Base-by-base conservation (phyloP, 306 rosid genomes). In the Glycine tomentella region DNA sequence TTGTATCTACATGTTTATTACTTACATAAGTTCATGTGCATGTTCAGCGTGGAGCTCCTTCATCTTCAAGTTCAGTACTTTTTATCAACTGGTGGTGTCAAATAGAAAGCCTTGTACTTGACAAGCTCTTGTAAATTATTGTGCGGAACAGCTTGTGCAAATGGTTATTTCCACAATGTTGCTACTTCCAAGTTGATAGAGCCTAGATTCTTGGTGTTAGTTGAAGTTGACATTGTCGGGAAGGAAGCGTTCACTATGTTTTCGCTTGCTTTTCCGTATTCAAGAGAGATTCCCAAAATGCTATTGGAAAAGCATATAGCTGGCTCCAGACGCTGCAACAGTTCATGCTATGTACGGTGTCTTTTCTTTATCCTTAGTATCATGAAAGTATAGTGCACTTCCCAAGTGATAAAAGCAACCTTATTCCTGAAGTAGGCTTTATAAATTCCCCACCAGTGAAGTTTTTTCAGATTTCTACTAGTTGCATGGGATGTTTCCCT, bases 201-300 rank as follows among this genome's bases (percentile, higher is more conserved):
- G n/a, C 34, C 67, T 51, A 36, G 65, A 77, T 77, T 77, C 74
- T 63, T 40, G 17, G 3, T 64, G 63, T 49, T 25, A 31, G 33
- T 48, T 65, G 55, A 51, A 67, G 74, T 78, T 68, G 49, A 77
- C 81, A 63, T 76, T 63, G 51, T 58, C 48, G 34, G 9, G 11
- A 34, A 15, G 53, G 53, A 36, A 62, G 62, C 15, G 36, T 65
- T 55, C 64, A 10, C 73, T 15, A 33, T 42, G 38, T 67, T 68
- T 67, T 56, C 16, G 17, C 36, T 33, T 55, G 20, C 56, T 44
- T 53, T 55, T 62, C 31, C 52, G 55, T 63, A 25, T 36, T 36
- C 4, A 51, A 31, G 34, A 56, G 69, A 50, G 64, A 44, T 65
- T 51, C 74, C 55, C 38, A 34, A 34, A 34, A 34, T 34, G 38